Evolutionary conservation across 2,329 filamentous ascomycete species (phyloP).

Genomic region (Diaporthe citriasiana): DNA sequence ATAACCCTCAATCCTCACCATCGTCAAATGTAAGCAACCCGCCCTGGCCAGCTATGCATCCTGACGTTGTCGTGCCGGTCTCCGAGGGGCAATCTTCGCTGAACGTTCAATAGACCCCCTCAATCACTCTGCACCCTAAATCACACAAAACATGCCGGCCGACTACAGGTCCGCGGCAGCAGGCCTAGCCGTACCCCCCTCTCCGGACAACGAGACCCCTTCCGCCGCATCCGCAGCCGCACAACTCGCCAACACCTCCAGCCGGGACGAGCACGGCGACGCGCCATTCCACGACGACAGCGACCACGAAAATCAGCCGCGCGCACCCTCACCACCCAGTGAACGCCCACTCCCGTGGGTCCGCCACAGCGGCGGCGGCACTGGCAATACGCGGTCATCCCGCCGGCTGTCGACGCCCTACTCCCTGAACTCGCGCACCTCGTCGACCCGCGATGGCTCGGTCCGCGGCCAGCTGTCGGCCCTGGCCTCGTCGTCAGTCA

Average conservation of each 20-base stretch:
- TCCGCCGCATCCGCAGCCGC: constrained; percentile 51
- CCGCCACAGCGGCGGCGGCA: constrained; percentile 37
- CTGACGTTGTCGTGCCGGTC: not conserved
- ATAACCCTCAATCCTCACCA: constrained; percentile 7
- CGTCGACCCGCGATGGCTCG: constrained; percentile 44
- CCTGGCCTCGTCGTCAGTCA: constrained; percentile 57
- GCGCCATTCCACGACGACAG: constrained; percentile 46
- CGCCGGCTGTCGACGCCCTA: constrained; percentile 61
- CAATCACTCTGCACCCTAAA: constrained; percentile 16
- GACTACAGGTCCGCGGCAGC: constrained; percentile 66
- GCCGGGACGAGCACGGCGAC: constrained; percentile 28
- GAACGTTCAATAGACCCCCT: not conserved
- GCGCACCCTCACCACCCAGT: not conserved
- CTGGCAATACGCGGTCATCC: constrained; percentile 46
- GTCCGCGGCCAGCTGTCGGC: constrained; percentile 45
- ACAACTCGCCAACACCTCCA: constrained; percentile 44
- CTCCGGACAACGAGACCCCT: constrained; percentile 47
- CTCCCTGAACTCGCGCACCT: constrained; percentile 48
- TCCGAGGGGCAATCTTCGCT: not conserved
- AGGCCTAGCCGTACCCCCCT: constrained; percentile 61
- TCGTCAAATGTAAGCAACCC: constrained; percentile 1
- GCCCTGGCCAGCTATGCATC: not conserved
- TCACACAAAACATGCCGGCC: constrained; percentile 59
- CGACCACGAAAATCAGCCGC: constrained; percentile 2
- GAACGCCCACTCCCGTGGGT: constrained; percentile 53